Percentiles rank a stretch among this genome's conserved stretches.
These are phyloP conservation scores for Tylopilus sp. DNA, from an alignment of 768 basidiomycete species.

Conservation along the genomic window DNA sequence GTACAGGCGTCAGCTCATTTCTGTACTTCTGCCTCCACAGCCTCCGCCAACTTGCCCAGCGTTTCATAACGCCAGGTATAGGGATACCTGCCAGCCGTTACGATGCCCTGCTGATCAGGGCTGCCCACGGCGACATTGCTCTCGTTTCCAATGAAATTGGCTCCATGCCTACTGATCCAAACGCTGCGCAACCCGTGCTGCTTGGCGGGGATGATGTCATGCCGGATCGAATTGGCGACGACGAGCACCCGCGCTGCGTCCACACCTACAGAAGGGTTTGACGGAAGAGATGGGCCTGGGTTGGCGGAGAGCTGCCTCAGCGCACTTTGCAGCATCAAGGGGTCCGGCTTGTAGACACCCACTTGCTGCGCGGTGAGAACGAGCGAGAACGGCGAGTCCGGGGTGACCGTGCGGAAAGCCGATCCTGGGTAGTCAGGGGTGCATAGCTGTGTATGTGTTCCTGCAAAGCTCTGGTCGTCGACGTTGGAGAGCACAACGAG, in stretches of 20 bases:
- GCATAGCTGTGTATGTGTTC: slow-evolving; percentile 52
- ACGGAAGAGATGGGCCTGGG: slow-evolving; percentile 20
- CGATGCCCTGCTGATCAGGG: slow-evolving; percentile 14
- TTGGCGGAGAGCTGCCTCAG: slow-evolving; percentile 24
- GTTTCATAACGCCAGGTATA: slow-evolving; percentile 58
- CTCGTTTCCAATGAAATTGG: slow-evolving; percentile 31
- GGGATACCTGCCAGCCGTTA: slow-evolving; percentile 22
- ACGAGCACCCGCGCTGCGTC: slow-evolving; percentile 50
- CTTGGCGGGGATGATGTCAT: slow-evolving; percentile 65
- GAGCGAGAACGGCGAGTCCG: slow-evolving; percentile 57
- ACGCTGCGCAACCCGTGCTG: slow-evolving; percentile 53
- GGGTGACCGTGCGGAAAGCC: slow-evolving; percentile 40
- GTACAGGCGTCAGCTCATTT: neutral
- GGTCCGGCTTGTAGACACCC: slow-evolving; percentile 69
- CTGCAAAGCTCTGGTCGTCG: slow-evolving; percentile 58
- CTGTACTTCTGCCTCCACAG: slow-evolving; percentile 43
- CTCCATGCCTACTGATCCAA: slow-evolving; percentile 56
- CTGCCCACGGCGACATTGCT: slow-evolving; percentile 31
- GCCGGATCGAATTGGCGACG: slow-evolving; percentile 64
- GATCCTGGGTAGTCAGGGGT: slow-evolving; percentile 10
- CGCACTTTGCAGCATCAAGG: slow-evolving; percentile 35
- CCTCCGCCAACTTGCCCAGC: slow-evolving; percentile 57
- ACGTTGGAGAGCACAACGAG: slow-evolving; percentile 77
- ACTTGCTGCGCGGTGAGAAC: slow-evolving; percentile 71
- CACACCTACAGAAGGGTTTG: slow-evolving; percentile 9